Evolutionary conservation across 345 rosid genomes (phyloP), one percentile per base, ranked within the genome.

Genomic region (Combretum micranthum): DNA sequence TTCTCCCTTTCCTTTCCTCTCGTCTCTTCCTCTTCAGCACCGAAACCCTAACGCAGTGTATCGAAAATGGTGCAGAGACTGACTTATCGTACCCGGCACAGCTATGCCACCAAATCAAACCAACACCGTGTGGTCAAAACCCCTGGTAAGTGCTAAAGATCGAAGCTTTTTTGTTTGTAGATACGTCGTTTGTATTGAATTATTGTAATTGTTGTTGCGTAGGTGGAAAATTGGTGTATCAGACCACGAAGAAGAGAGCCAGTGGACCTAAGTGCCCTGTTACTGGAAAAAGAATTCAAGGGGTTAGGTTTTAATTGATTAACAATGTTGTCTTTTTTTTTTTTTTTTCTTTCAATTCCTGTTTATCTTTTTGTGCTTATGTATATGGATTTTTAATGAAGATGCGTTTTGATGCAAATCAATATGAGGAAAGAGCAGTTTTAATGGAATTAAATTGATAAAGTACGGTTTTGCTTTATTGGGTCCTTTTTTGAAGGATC

Each of bases 181-280:
- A 2, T 25, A n/a, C 58, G 13, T 3, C 39, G 21, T 2, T 42
- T 23, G 49, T 11, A 25, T 43, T 6, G 2, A 57, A 23, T 53
- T 50, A 56, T 1, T 32, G 39, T 4, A 32, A 32, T 7, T 32
- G 9, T 32, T 9, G 39, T 32, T 32, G 9, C 9, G 39, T 32
- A 85, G 96, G 90, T 21, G 90, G 96, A 56, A 85, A 75, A 72
- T 73, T 88, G 70, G 78, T 83, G 20, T 88, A 83, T 54, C 88
- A 88, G 77, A 80, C 76, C 61, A 79, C 93, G 0, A 83, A 85
- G 77, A 88, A 88, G 76, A 66, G 85, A 49, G 88, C 90, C 0
- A 83, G 78, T 50, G 90, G 96, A 11, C 93, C 96, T 2, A 83
- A 77, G 70, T 88, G 93, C 44, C 93, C 93, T 13, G 93, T 88